Percentiles rank a stretch among this genome's conserved stretches.
Conservation (phyloP, 305 asterid species). For the Solanum aculeatissimum region DNA sequence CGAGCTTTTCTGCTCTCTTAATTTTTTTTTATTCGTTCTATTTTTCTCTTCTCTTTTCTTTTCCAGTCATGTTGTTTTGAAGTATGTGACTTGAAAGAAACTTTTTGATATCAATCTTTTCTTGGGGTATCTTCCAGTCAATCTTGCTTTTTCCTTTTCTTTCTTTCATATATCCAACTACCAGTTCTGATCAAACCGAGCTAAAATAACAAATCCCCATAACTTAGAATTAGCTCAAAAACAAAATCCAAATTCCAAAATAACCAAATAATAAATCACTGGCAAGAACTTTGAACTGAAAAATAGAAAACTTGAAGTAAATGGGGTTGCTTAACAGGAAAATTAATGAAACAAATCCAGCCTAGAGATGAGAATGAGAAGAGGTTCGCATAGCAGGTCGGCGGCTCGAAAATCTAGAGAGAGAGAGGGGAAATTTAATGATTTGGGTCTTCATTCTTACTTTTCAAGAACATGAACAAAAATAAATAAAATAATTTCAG, state of each 20-base stretch:
- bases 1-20: no score
- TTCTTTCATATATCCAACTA: conserved; percentile 12
- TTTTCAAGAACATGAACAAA: not conserved
- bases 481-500: not conserved
- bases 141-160: conserved; percentile 3
- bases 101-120: conserved; percentile 2
- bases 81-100: no score
- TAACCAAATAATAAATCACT: conserved; percentile 1
- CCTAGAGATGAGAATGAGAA: conserved; percentile 11
- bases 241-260: conserved; percentile 3
- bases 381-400: not conserved
- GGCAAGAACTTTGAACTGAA: not conserved
- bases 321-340: not conserved
- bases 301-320: not conserved
- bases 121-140: conserved; percentile 22
- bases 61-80: no score
- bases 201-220: not conserved
- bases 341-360: not conserved
- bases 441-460: conserved; percentile 4
- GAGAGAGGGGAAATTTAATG: conserved; percentile 3
- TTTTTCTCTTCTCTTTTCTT: no score
- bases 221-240: not conserved
- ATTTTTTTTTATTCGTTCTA: no score
- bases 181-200: conserved; percentile 15
- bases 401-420: conserved; percentile 8